phyloP scores from a whole-genome alignment of 2,329 filamentous ascomycete species.

The Penicillium sp. region DNA sequence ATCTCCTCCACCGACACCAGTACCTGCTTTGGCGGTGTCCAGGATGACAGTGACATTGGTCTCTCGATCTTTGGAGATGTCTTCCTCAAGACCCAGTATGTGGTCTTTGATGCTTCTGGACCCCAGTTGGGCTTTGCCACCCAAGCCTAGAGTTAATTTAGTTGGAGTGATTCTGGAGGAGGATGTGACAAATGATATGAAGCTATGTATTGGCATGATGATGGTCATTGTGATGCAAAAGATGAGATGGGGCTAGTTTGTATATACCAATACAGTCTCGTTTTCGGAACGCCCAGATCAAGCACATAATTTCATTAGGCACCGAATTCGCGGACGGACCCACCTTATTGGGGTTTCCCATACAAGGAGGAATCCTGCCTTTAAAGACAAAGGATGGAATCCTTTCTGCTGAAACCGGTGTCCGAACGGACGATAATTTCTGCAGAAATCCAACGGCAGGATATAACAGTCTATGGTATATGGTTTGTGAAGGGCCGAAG shows the following conservation, averaged over 20 bases:
- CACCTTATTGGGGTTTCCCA: neutral
- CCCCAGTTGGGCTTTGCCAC: neutral
- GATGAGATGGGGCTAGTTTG: neutral
- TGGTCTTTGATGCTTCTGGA: neutral
- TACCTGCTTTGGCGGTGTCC: slow-evolving; percentile 74
- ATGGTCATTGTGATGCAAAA: neutral
- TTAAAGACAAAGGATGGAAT: neutral
- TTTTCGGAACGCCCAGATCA: neutral
- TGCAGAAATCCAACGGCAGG: neutral
- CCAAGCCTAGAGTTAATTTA: neutral
- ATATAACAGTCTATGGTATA: neutral
- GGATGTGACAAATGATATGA: neutral
- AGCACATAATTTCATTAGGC: neutral
- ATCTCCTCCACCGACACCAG: slow-evolving; percentile 38
- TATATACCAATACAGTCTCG: neutral
- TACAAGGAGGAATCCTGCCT: neutral
- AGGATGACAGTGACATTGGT: slow-evolving; percentile 51
- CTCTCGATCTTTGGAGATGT: neutral
- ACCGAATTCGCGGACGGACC: neutral
- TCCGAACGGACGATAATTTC: neutral
- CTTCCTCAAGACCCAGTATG: slow-evolving; percentile 1
- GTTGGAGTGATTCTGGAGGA: neutral
- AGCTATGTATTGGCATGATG: neutral
- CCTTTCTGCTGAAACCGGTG: neutral
- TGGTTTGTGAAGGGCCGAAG: neutral